Base-by-base conservation (phyloP, 2,329 filamentous ascomycete species). In the Pyrenophora seminiperda region DNA sequence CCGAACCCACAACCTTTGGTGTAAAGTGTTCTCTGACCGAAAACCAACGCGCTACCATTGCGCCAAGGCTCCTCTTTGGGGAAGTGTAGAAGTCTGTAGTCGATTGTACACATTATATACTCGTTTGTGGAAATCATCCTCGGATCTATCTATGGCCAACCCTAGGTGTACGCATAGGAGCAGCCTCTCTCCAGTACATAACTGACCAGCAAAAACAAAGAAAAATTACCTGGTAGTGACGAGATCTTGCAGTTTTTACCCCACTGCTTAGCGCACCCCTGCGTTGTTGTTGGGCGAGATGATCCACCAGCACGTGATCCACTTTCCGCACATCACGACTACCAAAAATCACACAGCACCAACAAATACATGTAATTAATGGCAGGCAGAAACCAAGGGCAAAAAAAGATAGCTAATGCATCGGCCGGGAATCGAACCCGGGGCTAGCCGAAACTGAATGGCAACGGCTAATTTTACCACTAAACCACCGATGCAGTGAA, bases 401-500 rank as follows among this genome's bases (percentile, higher is more conserved):
- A 53, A 49, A 46, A 53, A 29, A 19, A 22, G 6, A 24, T n/a
- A 7, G 22, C 7, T 24, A 7, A 27, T 62, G 59, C 59, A 62
- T 62, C 56, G 54, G 56, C 59, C 57, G 57, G 57, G 57, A 62
- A 62, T 62, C 59, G 59, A 62, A 62, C 58, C 57, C 59, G 59
- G 59, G 59, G 59, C 59, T 62, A 62, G 59, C 59, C 59, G 59
- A 62, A 51, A 41, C 42, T 41, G 17, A 36, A 42, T 62, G 59
- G 59, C 59, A 62, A 62, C 59, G 59, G 59, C 59, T 62, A 62
- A 62, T 62, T 62, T 62, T 62, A 62, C 59, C 59, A 62, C 59
- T 62, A 62, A 62, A 62, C 59, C 24, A 27, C 24, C 24, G 24
- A 27, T 27, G 24, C 24, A 2, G 7, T 27, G 9, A 27, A 27